A percentile compares a stretch with the other conserved stretches of the same genome.
Evolutionary conservation across 2,329 filamentous ascomycete species (phyloP).

Genomic region (Paecilomyces fulvus): DNA sequence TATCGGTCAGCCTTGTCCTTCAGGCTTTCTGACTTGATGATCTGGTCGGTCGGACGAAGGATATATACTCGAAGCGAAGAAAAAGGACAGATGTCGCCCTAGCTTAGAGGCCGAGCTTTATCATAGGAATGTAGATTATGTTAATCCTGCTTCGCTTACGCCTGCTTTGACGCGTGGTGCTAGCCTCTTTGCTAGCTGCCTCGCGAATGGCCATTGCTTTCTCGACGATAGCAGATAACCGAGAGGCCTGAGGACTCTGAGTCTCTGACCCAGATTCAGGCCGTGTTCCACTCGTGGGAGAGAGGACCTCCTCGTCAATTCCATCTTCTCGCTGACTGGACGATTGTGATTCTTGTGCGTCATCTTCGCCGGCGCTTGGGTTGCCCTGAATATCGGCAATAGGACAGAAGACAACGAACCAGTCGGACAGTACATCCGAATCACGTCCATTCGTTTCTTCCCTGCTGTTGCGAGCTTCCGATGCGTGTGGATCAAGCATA

Average conservation of each 20-base stretch:
- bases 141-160: conserved; percentile 1
- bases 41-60: not conserved
- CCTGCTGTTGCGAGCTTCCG: conserved; percentile 1
- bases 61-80: not conserved
- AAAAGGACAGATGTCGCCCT: not conserved
- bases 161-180: not conserved
- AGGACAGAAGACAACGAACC: conserved; percentile 20
- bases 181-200: not conserved
- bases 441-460: not conserved
- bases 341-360: not conserved
- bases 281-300: not conserved
- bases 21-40: not conserved
- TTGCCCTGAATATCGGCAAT: conserved; percentile 1
- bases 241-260: conserved; percentile 5
- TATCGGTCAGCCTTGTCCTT: not conserved
- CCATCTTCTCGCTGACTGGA: conserved; percentile 2
- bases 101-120: conserved; percentile 8
- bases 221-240: conserved; percentile 7
- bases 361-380: not conserved
- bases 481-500: conserved; percentile 3
- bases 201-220: conserved; percentile 7
- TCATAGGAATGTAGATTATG: conserved; percentile 11
- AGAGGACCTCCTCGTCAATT: not conserved
- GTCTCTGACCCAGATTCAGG: not conserved
- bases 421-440: conserved; percentile 2